Evolutionary conservation across 805 yeast genomes (phyloP).

Genomic region (Saccharomycopsis vini): DNA sequence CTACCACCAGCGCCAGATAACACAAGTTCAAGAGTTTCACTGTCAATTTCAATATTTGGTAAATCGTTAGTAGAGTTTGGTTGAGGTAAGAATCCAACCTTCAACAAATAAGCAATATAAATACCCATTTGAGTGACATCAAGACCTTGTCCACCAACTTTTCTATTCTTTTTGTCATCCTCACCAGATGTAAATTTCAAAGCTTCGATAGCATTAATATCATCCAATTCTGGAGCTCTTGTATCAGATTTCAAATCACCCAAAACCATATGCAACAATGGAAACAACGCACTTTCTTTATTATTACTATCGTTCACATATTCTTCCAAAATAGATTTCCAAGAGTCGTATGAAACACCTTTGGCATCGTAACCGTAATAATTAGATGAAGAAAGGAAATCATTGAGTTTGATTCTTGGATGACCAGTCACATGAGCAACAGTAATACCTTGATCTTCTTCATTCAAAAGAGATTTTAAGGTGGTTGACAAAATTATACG

Average conservation of each 20-base stretch:
- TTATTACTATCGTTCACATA: slow-evolving; percentile 60
- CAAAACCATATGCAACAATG: slow-evolving; percentile 86
- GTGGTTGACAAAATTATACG: slow-evolving; percentile 79
- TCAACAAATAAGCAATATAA: slow-evolving; percentile 71
- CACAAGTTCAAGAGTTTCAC: slow-evolving; percentile 49
- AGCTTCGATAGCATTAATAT: slow-evolving; percentile 65
- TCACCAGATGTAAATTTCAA: slow-evolving; percentile 45
- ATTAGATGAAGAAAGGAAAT: slow-evolving; percentile 57
- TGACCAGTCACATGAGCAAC: slow-evolving; percentile 98
- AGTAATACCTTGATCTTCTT: slow-evolving; percentile 32
- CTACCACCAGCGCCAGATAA: slow-evolving; percentile 68
- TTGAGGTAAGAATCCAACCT: slow-evolving; percentile 67
- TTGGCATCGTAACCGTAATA: slow-evolving; percentile 65
- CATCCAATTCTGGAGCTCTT: slow-evolving; percentile 93
- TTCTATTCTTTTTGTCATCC: no score
- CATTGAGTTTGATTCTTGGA: slow-evolving; percentile 77
- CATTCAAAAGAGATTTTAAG: slow-evolving; percentile 28
- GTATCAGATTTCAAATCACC: slow-evolving; percentile 87
- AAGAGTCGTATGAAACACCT: slow-evolving; percentile 57
- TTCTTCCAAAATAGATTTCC: slow-evolving; percentile 71
- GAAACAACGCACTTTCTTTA: slow-evolving; percentile 76
- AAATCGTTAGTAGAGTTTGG: slow-evolving; percentile 26
- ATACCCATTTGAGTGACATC: slow-evolving; percentile 54
- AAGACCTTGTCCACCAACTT: slow-evolving; percentile 59
- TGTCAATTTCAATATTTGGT: slow-evolving; percentile 48